Base-by-base conservation (phyloP, 352 stramenopile species). In the Globisporangium rhizosaccharum region DNA sequence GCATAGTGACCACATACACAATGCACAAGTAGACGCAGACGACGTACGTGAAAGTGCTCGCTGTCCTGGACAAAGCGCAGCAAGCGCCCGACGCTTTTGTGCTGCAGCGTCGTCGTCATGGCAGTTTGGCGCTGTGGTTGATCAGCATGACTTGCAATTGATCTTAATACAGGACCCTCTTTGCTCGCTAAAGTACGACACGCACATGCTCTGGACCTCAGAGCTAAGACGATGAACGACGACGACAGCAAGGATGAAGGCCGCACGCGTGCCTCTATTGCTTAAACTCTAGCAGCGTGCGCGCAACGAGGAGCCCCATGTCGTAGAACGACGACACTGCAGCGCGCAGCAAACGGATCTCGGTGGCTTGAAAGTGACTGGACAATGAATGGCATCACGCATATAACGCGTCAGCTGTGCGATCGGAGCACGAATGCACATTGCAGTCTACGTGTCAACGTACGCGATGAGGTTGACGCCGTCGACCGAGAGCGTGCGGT, bases 291-390 rank as follows among this genome's bases (percentile, higher is more conserved):
- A 95, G 72, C 53, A 93, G 71, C 54, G 82, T 91, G 25, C 83
- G 80, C 23, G 81, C 65, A 17, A 85, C 68, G 50, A 95, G 67
- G 42, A 91, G 64, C 28, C 75, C 73, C 83, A 95, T 95, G 53
- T 95, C 85, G 62, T 93, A 95, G 61, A 91, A 95, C 10, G 85
- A 95, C 28, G 83, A 90, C 46, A 92, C 85, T 5, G 85, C 85
- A 20, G 85, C 85, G 53, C 85, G 85, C 59, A 95, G 68, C 58
- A 95, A 66, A 53, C 85, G 83, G 56, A 92, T 85, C 64, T 95
- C 85, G 50, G 79, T 91, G 28, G 85, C 82, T 59, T 89, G 67
- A 61, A 93, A 92, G 61, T 87, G 80, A 41, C 85, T 95, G 61
- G 54, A 67, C 18, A 20, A 1, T 1, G 42, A 25, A 28, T 14